Evolutionary conservation across 164 flowering plant genomes (phyloP).

Genomic region (grape (Vitis vinifera)): ASM3070453v1 NC_081822.1:818001-818500

Average conservation of each 20-base stretch:
- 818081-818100: constrained; percentile 12
- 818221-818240: constrained; percentile 70
- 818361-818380: constrained; percentile 47
- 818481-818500: constrained; percentile 80
- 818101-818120: constrained; percentile 49
- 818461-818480: constrained; percentile 79
- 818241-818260: constrained; percentile 61
- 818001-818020: not conserved
- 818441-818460: constrained; percentile 90
- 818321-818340: constrained; percentile 71
- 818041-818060: constrained; percentile 1
- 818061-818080: constrained; percentile 6
- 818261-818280: constrained; percentile 27
- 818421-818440: constrained; percentile 84
- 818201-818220: constrained; percentile 80
- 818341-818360: constrained; percentile 71
- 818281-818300: constrained; percentile 28
- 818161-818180: constrained; percentile 85
- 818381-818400: constrained; percentile 58
- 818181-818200: constrained; percentile 60
- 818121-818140: constrained; percentile 78
- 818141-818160: constrained; percentile 84
- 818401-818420: constrained; percentile 51
- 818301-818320: constrained; percentile 44
- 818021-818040: not conserved